Conservation (phyloP, 805 yeast genomes). For the Candida sakaeoensis region DNA sequence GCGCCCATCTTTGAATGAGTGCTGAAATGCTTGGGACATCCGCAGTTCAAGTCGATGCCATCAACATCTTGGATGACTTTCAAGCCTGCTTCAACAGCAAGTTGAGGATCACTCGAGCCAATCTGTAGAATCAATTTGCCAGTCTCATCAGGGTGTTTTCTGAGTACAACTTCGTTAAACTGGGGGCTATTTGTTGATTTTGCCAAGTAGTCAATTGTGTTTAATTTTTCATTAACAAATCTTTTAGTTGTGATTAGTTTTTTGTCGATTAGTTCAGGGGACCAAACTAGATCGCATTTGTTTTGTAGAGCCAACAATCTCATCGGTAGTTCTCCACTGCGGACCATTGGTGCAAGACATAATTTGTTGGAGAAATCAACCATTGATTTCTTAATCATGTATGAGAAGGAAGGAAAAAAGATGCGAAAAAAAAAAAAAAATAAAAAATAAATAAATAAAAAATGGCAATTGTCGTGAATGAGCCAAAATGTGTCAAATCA, state of each 20-base stretch:
- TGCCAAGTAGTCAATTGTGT: slow-evolving; percentile 57
- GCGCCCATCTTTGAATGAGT: slow-evolving; percentile 98
- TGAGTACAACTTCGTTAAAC: slow-evolving; percentile 45
- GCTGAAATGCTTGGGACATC: slow-evolving; percentile 96
- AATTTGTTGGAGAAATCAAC: slow-evolving; percentile 71
- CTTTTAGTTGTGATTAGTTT: slow-evolving; percentile 72
- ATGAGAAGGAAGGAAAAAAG: neutral
- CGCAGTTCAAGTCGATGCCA: slow-evolving; percentile 92
- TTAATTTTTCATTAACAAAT: slow-evolving; percentile 49
- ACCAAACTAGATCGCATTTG: slow-evolving; percentile 95
- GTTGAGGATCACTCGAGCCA: slow-evolving; percentile 79
- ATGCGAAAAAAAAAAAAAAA: neutral
- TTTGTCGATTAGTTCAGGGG: slow-evolving; percentile 88
- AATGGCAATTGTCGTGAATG: neutral
- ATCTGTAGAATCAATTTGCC: slow-evolving; percentile 78
- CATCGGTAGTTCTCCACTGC: slow-evolving; percentile 92
- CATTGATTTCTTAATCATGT: slow-evolving; percentile 31
- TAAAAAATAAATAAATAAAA: too few relatives aligned
- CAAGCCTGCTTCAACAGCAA: slow-evolving; percentile 86
- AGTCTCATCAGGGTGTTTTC: slow-evolving; percentile 58
- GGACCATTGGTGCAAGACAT: slow-evolving; percentile 94
- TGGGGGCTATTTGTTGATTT: slow-evolving; percentile 23
- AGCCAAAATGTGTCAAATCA: neutral
- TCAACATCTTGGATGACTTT: slow-evolving; percentile 81
- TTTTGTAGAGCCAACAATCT: slow-evolving; percentile 72